A percentile compares a stretch with the other conserved stretches of the same genome.
Evolutionary conservation across 495 filamentous ascomycete species (phyloP).

Genomic region (Penicillium turbatum): DNA sequence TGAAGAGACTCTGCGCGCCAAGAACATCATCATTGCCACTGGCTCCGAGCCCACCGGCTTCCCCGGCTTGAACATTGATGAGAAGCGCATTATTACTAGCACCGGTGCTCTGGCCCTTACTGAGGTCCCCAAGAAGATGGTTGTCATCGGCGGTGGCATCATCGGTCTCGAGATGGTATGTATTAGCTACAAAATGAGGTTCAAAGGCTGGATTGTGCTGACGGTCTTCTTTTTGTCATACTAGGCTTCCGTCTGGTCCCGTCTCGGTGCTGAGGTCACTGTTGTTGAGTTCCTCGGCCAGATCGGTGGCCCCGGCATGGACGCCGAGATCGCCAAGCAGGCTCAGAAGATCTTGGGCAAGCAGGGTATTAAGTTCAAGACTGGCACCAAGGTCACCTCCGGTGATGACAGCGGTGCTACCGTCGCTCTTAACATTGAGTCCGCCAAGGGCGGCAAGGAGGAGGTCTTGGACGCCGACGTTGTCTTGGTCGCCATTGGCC

Average conservation of each 20-base stretch:
- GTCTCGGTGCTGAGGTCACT: conserved; percentile 89
- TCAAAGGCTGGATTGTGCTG: not conserved
- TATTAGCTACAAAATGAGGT: not conserved
- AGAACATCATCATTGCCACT: conserved; percentile 98
- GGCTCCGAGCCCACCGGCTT: conserved; percentile 93
- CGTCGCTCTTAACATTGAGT: conserved; percentile 78
- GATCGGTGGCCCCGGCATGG: conserved; percentile 98
- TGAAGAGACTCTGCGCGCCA: conserved; percentile 75
- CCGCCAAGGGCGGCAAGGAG: conserved; percentile 93
- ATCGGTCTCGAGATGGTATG: conserved; percentile 95
- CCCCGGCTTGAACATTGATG: conserved; percentile 91
- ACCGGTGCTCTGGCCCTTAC: conserved; percentile 87
- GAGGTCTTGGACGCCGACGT: conserved; percentile 92
- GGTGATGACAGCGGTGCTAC: conserved; percentile 75
- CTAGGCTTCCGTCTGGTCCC: conserved; percentile 90
- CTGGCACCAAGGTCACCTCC: conserved; percentile 85
- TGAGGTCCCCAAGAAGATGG: conserved; percentile 93
- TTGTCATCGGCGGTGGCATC: conserved; percentile 97
- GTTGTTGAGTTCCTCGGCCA: conserved; percentile 94
- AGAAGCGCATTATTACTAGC: conserved; percentile 94
- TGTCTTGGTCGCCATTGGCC: conserved; percentile 94
- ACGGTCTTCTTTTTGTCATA: conserved; percentile 1
- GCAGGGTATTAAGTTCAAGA: conserved; percentile 98
- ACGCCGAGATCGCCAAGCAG: conserved; percentile 85
- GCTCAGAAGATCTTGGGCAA: conserved; percentile 90